Evolutionary conservation across 768 basidiomycete genomes (phyloP).

Genomic region (Boletus sensibilis): DNA sequence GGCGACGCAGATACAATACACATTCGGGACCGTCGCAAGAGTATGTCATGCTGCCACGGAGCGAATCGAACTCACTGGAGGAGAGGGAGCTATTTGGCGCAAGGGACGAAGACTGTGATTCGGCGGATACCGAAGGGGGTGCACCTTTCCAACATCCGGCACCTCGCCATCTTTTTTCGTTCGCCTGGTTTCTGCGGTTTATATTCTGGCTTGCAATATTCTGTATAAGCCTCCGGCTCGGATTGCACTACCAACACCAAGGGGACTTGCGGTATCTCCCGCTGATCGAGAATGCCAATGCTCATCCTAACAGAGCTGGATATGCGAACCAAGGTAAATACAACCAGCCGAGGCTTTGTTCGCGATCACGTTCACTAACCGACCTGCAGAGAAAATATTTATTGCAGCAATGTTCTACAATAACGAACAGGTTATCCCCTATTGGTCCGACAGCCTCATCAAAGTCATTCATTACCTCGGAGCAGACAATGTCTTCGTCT

Average conservation of each 20-base stretch:
- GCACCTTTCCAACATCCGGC: not conserved
- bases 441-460: conserved; percentile 38
- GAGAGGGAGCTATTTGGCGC: not conserved
- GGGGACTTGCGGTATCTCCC: conserved; percentile 17
- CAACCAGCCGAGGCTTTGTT: no score
- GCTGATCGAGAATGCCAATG: conserved; percentile 13
- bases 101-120: not conserved
- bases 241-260: not conserved
- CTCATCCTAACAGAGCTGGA: conserved; percentile 12
- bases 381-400: conserved; percentile 14
- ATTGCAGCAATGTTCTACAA: conserved; percentile 39
- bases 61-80: conserved; percentile 7
- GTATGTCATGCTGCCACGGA: conserved; percentile 11
- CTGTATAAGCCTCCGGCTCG: conserved; percentile 1
- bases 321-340: conserved; percentile 15
- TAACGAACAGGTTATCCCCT: conserved; percentile 38
- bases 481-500: conserved; percentile 43
- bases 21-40: not conserved
- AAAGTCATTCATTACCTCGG: conserved; percentile 40
- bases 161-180: not conserved
- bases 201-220: conserved; percentile 8
- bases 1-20: not conserved
- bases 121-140: not conserved
- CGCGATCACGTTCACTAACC: not conserved
- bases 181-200: not conserved